A percentile compares a stretch with the other conserved stretches of the same genome.
phyloP scores from a whole-genome alignment of 192 early-diverging fungal species.

The Paraglomus brasilianum region DNA sequence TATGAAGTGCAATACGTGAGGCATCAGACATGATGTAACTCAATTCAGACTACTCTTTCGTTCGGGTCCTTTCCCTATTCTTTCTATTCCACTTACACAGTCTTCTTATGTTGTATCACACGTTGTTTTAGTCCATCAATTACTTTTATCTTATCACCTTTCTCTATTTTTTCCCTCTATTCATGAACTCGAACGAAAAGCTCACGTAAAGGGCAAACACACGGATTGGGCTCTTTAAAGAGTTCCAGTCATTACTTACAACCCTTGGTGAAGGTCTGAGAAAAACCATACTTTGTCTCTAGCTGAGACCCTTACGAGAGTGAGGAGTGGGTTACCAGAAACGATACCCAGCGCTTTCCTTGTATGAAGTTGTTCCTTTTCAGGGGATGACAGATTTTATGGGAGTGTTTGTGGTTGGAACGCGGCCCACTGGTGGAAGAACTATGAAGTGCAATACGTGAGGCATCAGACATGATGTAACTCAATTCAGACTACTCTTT shows the following conservation, averaged over 20 bases:
- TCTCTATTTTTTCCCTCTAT: not conserved
- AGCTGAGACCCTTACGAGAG: conserved; percentile 24
- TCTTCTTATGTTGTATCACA: no score
- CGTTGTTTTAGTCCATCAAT: not conserved
- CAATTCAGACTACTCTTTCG: conserved; percentile 43
- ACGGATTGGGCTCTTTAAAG: conserved; percentile 13
- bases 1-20: conserved; percentile 42
- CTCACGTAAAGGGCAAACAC: conserved; percentile 41
- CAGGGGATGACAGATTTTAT: not conserved
- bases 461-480: conserved; percentile 32
- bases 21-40: conserved; percentile 33
- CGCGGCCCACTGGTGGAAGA: conserved; percentile 31
- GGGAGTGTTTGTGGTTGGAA: conserved; percentile 23
- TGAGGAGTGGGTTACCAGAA: conserved; percentile 28
- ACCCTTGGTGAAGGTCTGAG: conserved; percentile 43
- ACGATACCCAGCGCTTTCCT: conserved; percentile 27
- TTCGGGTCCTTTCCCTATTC: conserved; percentile 12
- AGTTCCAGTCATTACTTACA: conserved; percentile 5
- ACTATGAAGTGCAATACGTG: conserved; percentile 40
- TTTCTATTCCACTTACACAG: no score
- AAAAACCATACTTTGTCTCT: conserved; percentile 34
- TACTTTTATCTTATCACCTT: not conserved
- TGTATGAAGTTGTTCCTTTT: conserved; percentile 21
- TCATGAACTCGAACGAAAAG: conserved; percentile 28
- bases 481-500: conserved; percentile 44